Conservation (phyloP, 2,329 filamentous ascomycete genomes). For the Aspergillus udagawae region DNA sequence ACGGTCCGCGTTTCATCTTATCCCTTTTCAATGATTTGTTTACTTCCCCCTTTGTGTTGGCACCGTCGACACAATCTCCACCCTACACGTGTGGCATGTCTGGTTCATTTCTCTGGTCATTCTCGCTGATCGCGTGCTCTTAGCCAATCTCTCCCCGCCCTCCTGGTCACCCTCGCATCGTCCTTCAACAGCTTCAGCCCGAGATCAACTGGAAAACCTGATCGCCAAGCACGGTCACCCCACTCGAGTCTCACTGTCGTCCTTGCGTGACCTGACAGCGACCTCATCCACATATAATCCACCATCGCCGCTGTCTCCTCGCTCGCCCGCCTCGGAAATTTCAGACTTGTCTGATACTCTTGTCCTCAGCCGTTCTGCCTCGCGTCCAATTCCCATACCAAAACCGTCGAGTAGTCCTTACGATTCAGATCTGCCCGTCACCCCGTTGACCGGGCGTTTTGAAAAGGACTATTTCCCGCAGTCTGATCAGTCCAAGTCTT, state of each 20-base stretch:
- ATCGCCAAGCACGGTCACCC: slow-evolving; percentile 37
- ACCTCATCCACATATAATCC: slow-evolving; percentile 36
- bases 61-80: slow-evolving; percentile 14
- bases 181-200: slow-evolving; percentile 21
- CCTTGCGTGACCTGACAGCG: slow-evolving; percentile 34
- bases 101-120: slow-evolving; percentile 13
- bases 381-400: slow-evolving; percentile 35
- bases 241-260: slow-evolving; percentile 36
- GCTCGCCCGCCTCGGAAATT: slow-evolving; percentile 21
- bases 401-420: slow-evolving; percentile 20
- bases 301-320: slow-evolving; percentile 23
- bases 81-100: slow-evolving; percentile 30
- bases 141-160: slow-evolving; percentile 20
- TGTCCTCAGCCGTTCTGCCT: slow-evolving; percentile 25
- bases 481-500: slow-evolving; percentile 19
- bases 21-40: slow-evolving; percentile 5
- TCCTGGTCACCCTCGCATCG: slow-evolving; percentile 24
- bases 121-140: slow-evolving; percentile 24
- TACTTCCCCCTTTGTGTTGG: slow-evolving; percentile 7
- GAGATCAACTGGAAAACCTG: slow-evolving; percentile 34
- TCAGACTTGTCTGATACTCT: slow-evolving; percentile 24
- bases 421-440: slow-evolving; percentile 34
- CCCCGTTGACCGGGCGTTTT: slow-evolving; percentile 36
- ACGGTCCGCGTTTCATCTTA: neutral
- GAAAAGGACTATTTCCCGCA: slow-evolving; percentile 35